phyloP scores from a whole-genome alignment of 1,284 basidiomycete genomes.

The Erythrobasidium hasegawianum region DNA sequence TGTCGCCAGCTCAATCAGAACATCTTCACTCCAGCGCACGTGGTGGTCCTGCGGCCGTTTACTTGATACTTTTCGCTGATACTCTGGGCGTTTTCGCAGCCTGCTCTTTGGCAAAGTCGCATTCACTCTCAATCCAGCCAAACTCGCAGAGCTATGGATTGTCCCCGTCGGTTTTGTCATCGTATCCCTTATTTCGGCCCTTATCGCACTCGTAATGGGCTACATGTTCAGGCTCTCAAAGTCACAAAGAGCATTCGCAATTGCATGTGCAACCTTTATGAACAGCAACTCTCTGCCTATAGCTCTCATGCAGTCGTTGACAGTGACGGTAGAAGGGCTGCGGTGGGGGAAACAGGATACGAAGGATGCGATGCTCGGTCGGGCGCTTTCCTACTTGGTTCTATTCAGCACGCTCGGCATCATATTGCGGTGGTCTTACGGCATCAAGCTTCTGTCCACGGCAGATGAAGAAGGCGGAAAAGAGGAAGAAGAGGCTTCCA shows the following conservation, averaged over 20 bases:
- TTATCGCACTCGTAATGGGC: slow-evolving; percentile 46
- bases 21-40: slow-evolving; percentile 41
- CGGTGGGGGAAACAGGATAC: slow-evolving; percentile 45
- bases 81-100: slow-evolving; percentile 47
- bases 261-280: slow-evolving; percentile 42
- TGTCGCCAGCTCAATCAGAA: slow-evolving; percentile 41
- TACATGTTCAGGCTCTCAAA: slow-evolving; percentile 46
- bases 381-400: slow-evolving; percentile 47
- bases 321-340: slow-evolving; percentile 46
- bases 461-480: slow-evolving; percentile 43
- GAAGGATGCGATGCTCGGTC: slow-evolving; percentile 43
- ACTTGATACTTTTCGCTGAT: slow-evolving; percentile 40
- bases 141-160: slow-evolving; percentile 50
- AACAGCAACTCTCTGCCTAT: slow-evolving; percentile 51
- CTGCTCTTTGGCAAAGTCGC: slow-evolving; percentile 53
- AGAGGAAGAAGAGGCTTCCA: slow-evolving; percentile 11
- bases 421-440: slow-evolving; percentile 52
- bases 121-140: slow-evolving; percentile 51
- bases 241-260: slow-evolving; percentile 51
- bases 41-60: not conserved
- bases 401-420: slow-evolving; percentile 53
- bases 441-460: slow-evolving; percentile 50
- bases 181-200: slow-evolving; percentile 48
- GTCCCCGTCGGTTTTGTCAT: slow-evolving; percentile 46
- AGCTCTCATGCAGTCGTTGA: slow-evolving; percentile 52